Evolutionary conservation across 2,329 filamentous ascomycete genomes (phyloP).

Genomic region (Beauveria brongniartii): DNA sequence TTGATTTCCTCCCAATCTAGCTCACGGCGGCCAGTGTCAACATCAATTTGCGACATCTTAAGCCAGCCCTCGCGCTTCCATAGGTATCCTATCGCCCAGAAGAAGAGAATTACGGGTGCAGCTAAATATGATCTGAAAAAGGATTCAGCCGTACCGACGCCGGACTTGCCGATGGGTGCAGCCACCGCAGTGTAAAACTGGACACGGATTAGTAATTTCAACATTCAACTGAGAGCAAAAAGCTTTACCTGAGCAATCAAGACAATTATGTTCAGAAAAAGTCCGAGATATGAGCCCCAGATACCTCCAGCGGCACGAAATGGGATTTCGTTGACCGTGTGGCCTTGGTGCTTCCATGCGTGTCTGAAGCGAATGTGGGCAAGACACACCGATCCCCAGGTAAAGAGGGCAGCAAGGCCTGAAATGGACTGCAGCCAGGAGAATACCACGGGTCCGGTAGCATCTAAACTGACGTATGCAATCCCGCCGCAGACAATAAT

Average conservation of each 20-base stretch:
- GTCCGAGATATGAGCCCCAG: constrained; percentile 54
- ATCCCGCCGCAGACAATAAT: constrained; percentile 42
- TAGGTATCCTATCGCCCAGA: constrained; percentile 50
- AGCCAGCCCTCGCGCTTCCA: constrained; percentile 61
- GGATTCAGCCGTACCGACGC: constrained; percentile 33
- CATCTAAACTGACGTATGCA: constrained; percentile 38
- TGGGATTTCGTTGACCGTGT: constrained; percentile 57
- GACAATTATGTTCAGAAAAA: constrained; percentile 47
- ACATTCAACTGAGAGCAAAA: not conserved
- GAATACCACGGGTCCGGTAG: constrained; percentile 44
- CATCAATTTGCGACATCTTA: constrained; percentile 52
- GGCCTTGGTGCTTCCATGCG: constrained; percentile 54
- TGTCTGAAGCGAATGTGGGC: constrained; percentile 61
- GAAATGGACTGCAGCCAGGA: constrained; percentile 60
- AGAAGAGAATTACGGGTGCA: constrained; percentile 44
- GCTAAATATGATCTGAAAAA: constrained; percentile 52
- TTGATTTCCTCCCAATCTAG: constrained; percentile 59
- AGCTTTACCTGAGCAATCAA: constrained; percentile 44
- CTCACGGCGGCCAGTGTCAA: constrained; percentile 58
- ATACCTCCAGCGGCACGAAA: constrained; percentile 55
- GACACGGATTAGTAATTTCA: not conserved
- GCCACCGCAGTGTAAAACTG: constrained; percentile 44
- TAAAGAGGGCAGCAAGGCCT: constrained; percentile 56
- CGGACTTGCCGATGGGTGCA: constrained; percentile 23
- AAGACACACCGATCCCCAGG: constrained; percentile 61